Conservation (phyloP, 2,329 filamentous ascomycete genomes). For the Cadophora luteo-olivacea region DNA sequence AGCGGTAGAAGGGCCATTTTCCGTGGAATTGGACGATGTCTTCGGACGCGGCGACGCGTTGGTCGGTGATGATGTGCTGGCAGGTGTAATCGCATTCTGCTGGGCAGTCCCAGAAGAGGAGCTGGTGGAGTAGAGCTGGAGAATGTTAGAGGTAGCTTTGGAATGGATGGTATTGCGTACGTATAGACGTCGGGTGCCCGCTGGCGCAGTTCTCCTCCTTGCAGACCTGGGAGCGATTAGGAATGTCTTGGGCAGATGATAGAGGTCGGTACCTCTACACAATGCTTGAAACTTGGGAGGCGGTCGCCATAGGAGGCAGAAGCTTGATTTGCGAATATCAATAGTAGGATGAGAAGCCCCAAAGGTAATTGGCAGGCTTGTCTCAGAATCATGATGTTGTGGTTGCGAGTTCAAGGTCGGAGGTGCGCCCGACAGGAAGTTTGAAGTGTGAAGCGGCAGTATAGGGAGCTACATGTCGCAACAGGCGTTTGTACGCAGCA, state of each 20-base stretch:
- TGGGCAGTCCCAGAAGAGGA: conserved; percentile 91
- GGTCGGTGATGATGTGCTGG: conserved; percentile 86
- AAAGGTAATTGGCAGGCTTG: conserved; percentile 28
- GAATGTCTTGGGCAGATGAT: neutral
- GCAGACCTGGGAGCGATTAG: conserved; percentile 67
- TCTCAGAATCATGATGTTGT: conserved; percentile 38
- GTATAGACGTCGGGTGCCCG: conserved; percentile 53
- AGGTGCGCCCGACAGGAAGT: neutral
- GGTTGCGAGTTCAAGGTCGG: conserved; percentile 10
- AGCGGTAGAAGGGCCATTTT: conserved; percentile 95
- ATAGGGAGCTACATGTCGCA: neutral
- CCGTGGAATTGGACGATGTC: conserved; percentile 92
- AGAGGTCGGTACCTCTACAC: conserved; percentile 69
- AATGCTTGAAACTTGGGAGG: conserved; percentile 85
- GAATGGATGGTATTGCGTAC: conserved; percentile 31
- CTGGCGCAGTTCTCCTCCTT: conserved; percentile 77
- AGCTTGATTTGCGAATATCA: conserved; percentile 49
- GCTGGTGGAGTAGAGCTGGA: conserved; percentile 79
- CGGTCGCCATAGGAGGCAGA: conserved; percentile 83
- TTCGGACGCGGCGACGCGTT: conserved; percentile 69
- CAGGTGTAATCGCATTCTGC: conserved; percentile 98
- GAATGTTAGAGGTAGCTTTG: conserved; percentile 24
- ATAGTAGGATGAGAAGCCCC: conserved; percentile 27
- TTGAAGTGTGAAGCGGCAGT: too few relatives aligned
- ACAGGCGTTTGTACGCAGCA: neutral